Evolutionary conservation across 1,284 basidiomycete species (phyloP), one percentile per base, ranked within the genome.

Genomic region (Ganoderma sinense): DNA sequence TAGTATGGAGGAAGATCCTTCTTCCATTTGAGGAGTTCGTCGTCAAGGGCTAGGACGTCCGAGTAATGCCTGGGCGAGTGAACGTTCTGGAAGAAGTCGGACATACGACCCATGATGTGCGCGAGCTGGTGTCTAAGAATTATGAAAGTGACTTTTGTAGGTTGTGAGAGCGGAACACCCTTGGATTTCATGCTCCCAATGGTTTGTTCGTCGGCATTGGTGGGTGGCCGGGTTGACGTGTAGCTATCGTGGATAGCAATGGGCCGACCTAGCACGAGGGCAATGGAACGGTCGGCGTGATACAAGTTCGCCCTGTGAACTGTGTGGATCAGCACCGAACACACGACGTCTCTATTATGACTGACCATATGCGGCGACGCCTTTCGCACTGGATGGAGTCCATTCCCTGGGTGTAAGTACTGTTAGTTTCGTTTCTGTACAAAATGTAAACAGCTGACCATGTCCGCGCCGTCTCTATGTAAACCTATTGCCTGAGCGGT

Each of bases 41-140:
- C 93, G 77, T 98, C 97, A 62, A 98, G 85, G 1, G 86, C 83
- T 55, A 94, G 81, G 48, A 97, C 95, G 76, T 98, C 96, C 16
- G 91, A 88, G 79, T 98, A 98, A 76, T 95, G 93, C 64, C 92
- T 93, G 64, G 88, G 88, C 64, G 91, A 89, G 67, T 92, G 88
- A 26, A 97, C 91, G 82, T 96, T 94, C 80, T 98, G 97, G 82
- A 97, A 98, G 80, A 97, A 95, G 77, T 97, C 96, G 60, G 96
- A 96, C 76, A 98, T 96, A 56, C 91, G 90, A 33, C 97, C 97
- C 72, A 97, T 97, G 70, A 97, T 94, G 60, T 86, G 85, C 23
- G 95, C 93, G 23, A 98, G 86, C 60, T 89, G 87, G 77, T 97
- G 94, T 43, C 97, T 88, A 43, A 98, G 86, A 71, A 97, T 96